A percentile compares a stretch with the other conserved stretches of the same genome.
These are phyloP conservation scores for Penicillium sp. DNA, from an alignment of 2,329 filamentous ascomycete genomes.

Conservation along the genomic window DNA sequence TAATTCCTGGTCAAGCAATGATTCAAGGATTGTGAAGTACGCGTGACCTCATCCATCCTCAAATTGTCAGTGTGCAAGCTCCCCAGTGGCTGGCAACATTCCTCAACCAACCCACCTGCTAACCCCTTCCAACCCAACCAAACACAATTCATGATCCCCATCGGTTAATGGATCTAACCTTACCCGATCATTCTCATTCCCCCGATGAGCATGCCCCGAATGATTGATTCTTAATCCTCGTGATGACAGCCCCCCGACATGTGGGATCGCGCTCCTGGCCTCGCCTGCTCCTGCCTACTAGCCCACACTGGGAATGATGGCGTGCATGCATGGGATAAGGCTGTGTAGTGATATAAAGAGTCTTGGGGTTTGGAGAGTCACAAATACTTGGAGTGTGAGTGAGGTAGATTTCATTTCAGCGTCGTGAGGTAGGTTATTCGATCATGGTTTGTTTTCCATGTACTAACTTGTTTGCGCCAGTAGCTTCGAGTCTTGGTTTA, in stretches of 20 bases:
- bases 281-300: constrained; percentile 1
- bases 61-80: constrained; percentile 1
- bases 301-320: constrained; percentile 22
- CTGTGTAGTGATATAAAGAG: constrained; percentile 13
- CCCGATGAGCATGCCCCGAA: background rate
- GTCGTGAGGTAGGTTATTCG: background rate
- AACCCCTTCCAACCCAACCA: background rate
- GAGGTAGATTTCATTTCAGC: background rate
- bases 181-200: background rate
- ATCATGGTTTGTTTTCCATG: background rate
- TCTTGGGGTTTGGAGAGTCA: background rate
- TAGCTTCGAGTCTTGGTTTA: background rate
- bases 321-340: background rate
- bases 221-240: background rate
- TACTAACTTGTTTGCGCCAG: background rate
- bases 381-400: background rate
- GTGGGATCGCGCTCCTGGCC: background rate
- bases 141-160: background rate
- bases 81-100: constrained; percentile 20
- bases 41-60: background rate
- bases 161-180: background rate
- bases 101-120: constrained; percentile 1
- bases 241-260: constrained; percentile 2
- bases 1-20: background rate
- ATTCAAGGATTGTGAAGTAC: background rate